Base-by-base conservation (phyloP, 2,329 filamentous ascomycete species). In the Colletotrichum spinosum region DNA sequence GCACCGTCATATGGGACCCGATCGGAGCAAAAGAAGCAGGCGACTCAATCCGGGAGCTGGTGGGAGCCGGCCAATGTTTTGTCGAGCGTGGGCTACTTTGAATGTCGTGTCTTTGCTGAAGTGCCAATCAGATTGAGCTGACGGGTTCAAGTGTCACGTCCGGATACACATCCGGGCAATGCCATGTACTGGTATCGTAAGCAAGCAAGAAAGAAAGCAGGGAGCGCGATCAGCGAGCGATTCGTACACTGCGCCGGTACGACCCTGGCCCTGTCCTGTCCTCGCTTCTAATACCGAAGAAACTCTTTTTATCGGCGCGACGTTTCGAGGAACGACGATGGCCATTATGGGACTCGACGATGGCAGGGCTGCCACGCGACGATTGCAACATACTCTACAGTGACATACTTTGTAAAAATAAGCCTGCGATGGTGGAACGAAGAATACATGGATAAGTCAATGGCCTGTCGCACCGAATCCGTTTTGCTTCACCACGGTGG, bases 101-200 rank as follows among this genome's bases (percentile, higher is more conserved):
- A 33, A 57, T 15, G 41, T 45, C 35, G 45, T 46, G 25, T 34
- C 39, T 41, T 49, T 15, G 15, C 35, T 8, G 39, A 15, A n/a
- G 37, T 53, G 41, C 63, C 58, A 63, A 66, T 66, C 58, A 66
- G 49, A 33, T 49, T 17, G 45, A 37, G 42, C 37, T 50, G 52
- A 57, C 38, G 53, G 39, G 52, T 63, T 53, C 45, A 42, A 59
- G 52, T 63, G 58, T 62, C 51, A 65, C 62, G 52, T 62, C 3
- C 25, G 25, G 25, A 25, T 25, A 65, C 53, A 62, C 56, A 56
- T 56, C 51, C 53, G 48, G 58, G 63, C 58, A 34, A 48, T 65
- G 62, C 62, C 62, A 33, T 55, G 45, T 51, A 17, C 17, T 17
- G 17, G 17, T 17, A 17, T 17, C 17, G 17, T 3, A 17, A 17